phyloP scores from a whole-genome alignment of 495 filamentous ascomycete genomes.

The Podospora pseudoanserina region DNA sequence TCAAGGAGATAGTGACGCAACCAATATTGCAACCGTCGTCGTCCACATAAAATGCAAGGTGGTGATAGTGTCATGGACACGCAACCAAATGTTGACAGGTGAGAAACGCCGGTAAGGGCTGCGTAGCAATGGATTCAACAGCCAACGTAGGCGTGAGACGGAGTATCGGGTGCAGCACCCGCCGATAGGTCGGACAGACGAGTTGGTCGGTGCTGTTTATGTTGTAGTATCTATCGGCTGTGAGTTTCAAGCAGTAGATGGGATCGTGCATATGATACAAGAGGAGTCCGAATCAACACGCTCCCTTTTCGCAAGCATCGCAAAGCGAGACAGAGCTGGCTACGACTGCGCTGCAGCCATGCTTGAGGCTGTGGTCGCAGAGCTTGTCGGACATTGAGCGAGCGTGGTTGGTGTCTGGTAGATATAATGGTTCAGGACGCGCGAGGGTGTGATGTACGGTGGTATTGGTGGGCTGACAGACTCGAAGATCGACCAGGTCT shows the following conservation, averaged over 20 bases:
- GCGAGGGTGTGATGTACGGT: background rate
- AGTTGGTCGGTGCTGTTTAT: background rate
- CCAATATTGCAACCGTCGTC: background rate
- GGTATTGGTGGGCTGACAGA: background rate
- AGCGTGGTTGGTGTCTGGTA: background rate
- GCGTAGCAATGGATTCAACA: background rate
- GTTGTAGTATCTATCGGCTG: background rate
- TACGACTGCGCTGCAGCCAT: slow-evolving; percentile 8
- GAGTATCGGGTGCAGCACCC: background rate
- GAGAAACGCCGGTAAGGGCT: background rate
- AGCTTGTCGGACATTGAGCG: slow-evolving; percentile 12
- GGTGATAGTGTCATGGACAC: background rate
- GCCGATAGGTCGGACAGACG: background rate
- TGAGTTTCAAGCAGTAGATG: background rate
- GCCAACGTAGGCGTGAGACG: background rate
- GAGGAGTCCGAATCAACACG: background rate
- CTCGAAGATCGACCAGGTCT: background rate
- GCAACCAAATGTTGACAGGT: background rate
- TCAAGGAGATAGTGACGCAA: background rate
- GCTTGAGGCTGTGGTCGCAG: slow-evolving; percentile 10
- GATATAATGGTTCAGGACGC: background rate
- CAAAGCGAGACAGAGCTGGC: background rate
- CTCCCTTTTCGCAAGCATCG: slow-evolving; percentile 1
- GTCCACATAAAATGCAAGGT: background rate
- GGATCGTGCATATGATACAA: background rate